These are phyloP conservation scores for Fusarium sp. DNA, from an alignment of 2,329 filamentous ascomycete species.

Conservation along the genomic window DNA sequence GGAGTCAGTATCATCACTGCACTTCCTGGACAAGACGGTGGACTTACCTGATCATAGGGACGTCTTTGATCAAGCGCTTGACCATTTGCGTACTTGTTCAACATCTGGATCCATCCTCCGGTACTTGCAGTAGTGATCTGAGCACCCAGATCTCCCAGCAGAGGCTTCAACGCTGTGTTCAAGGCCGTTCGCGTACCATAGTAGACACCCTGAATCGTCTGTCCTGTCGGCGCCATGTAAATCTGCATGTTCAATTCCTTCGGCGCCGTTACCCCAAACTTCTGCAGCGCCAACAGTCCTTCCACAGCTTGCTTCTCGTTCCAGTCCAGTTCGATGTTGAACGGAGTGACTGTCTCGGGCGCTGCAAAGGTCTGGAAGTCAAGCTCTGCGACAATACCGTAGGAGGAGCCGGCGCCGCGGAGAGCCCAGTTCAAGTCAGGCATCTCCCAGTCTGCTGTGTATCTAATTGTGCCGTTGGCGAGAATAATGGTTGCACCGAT, in stretches of 20 bases:
- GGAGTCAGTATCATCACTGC: not conserved
- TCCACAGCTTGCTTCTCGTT: conserved; percentile 22
- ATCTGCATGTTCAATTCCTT: conserved; percentile 48
- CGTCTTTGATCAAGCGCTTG: conserved; percentile 40
- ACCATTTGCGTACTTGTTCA: conserved; percentile 38
- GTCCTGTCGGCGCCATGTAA: conserved; percentile 29
- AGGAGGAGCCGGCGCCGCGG: conserved; percentile 48
- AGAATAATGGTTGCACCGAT: conserved; percentile 46
- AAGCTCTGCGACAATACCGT: conserved; percentile 47
- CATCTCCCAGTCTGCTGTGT: conserved; percentile 40
- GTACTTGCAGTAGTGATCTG: conserved; percentile 22
- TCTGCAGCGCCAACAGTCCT: conserved; percentile 43
- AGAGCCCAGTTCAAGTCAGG: conserved; percentile 48
- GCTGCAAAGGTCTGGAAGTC: conserved; percentile 45
- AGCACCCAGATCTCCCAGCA: conserved; percentile 33
- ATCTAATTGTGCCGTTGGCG: conserved; percentile 42
- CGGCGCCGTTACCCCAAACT: conserved; percentile 37
- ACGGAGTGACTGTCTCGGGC: conserved; percentile 35
- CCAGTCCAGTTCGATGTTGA: conserved; percentile 41
- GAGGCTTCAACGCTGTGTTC: conserved; percentile 25
- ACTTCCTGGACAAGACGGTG: accelerated
- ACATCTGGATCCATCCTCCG: conserved; percentile 43
- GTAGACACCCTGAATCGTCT: conserved; percentile 47
- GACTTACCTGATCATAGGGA: conserved; percentile 40
- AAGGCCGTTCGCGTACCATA: conserved; percentile 40